Evolutionary conservation across 441 rosid species (phyloP), one percentile per base, ranked within the genome.

Genomic region (Erodium chrysanthum): DNA sequence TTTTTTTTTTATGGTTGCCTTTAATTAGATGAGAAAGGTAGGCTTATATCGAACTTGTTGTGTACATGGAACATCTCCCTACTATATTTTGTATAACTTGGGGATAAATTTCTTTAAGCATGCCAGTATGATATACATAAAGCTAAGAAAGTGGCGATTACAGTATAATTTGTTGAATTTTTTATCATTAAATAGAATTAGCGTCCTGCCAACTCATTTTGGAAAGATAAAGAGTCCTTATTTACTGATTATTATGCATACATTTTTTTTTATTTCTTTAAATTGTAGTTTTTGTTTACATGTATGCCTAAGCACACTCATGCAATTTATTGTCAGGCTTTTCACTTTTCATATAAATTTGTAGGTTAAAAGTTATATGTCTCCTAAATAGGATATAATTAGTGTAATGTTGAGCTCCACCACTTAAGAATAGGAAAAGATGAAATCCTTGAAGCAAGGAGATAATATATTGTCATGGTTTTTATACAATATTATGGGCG

Each of bases 201-300:
- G 62, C 7, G 27, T 11, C 3, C 12, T 58, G 62, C n/a, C 62
- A 21, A 58, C 61, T 56, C 11, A 18, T 52, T 52, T 56, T 56
- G 61, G 11, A 21, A 56, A 56, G 25, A 20, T 56, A 20, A 56
- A 20, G 61, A 21, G 60, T 52, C 60, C 61, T 54, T 54, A 54
- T 54, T 18, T 54, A 54, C 60, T 7, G 23, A 54, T 54, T 17
- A 20, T 52, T 18, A 52, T 52, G 9, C 59, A 15, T 18, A 15
- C 21, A 15, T 7, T 52, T 52, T 14, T 54, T 8, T 56, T 20
- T 56, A 22, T 22, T 20, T 21, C 27, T 21, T 4, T 56, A 18
- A 54, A 20, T 21, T 54, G 60, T 54, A 9, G 60, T 54, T 20
- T 18, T 20, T 56, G 18, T 8, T 7, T 56, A 56, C 25, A 3